Evolutionary conservation across 306 rosid genomes (phyloP).

Genomic region (Castanea sativa): DNA sequence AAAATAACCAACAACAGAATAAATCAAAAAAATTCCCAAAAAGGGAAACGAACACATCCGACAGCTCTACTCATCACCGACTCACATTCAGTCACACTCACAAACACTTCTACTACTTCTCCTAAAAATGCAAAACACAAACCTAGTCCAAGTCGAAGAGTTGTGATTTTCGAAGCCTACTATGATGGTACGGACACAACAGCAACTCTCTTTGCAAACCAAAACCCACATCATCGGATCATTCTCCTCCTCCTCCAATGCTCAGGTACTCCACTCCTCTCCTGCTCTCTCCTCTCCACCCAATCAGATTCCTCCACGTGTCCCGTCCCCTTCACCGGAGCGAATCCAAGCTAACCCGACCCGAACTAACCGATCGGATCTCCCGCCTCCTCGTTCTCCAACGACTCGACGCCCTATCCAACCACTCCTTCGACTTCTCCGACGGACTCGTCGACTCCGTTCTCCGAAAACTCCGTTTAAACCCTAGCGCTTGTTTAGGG

Average conservation of each 20-base stretch:
- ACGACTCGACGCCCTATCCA: conserved; percentile 50
- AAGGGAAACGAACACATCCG: background rate
- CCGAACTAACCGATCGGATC: conserved; percentile 54
- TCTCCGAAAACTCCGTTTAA: conserved; percentile 61
- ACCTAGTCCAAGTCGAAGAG: background rate
- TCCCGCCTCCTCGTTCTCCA: conserved; percentile 64
- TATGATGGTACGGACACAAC: background rate
- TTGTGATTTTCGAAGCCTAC: too few species aligned
- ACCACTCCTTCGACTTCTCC: conserved; percentile 51
- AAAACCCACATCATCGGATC: background rate
- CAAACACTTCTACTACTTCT: too few species aligned
- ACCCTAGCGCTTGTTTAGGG: conserved; percentile 54
- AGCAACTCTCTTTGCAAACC: background rate
- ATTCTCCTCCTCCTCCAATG: conserved; percentile 12
- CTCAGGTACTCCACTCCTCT: conserved; percentile 16
- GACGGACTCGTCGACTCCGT: conserved; percentile 66
- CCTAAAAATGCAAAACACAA: background rate
- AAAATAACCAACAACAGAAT: too few species aligned
- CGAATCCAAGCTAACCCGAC: conserved; percentile 45
- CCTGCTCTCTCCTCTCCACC: conserved; percentile 10
- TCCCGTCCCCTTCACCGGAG: conserved; percentile 49
- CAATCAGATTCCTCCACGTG: conserved; percentile 34
- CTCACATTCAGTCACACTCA: too few species aligned
- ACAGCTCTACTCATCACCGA: too few species aligned
- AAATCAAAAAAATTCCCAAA: too few species aligned